Evolutionary conservation across 208 protist genomes (phyloP).

Genomic region (Paratrypanosoma confusum): DNA sequence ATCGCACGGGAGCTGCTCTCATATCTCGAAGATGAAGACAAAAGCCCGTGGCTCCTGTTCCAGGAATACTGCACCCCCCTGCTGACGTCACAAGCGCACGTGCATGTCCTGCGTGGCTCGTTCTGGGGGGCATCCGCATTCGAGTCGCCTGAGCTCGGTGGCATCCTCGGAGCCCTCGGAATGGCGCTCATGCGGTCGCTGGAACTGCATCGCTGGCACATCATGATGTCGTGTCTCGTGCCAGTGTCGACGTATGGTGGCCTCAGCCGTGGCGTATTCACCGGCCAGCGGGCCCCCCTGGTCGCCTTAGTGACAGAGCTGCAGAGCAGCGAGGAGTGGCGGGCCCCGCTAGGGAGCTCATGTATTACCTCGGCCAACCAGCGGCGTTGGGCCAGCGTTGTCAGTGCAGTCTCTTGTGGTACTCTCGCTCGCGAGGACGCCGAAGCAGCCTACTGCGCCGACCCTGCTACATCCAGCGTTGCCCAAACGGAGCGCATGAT

Average conservation of each 20-base stretch:
- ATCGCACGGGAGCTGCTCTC: constrained; percentile 15
- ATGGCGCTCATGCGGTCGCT: constrained; percentile 73
- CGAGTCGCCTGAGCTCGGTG: constrained; percentile 62
- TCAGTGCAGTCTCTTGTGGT: too few relatives aligned
- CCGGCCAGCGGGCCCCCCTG: constrained; percentile 45
- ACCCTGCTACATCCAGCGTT: too few relatives aligned
- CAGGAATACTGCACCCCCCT: constrained; percentile 68
- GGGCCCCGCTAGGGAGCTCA: constrained; percentile 24
- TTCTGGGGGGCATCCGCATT: constrained; percentile 82
- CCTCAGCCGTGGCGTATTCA: constrained; percentile 76
- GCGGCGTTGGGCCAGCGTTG: too few relatives aligned
- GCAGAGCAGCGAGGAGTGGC: constrained; percentile 37
- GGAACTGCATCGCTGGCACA: constrained; percentile 79
- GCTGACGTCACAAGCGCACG: constrained; percentile 60
- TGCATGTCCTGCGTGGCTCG: constrained; percentile 76
- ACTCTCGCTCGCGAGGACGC: too few relatives aligned
- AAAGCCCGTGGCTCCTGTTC: constrained; percentile 83
- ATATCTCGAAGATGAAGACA: constrained; percentile 69
- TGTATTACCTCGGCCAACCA: too few relatives aligned
- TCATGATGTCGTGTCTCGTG: constrained; percentile 68
- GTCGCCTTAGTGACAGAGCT: constrained; percentile 53
- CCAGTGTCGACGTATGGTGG: constrained; percentile 69
- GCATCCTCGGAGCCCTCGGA: constrained; percentile 60
- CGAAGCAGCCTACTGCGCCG: too few relatives aligned
- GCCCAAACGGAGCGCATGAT: too few relatives aligned